Base-by-base conservation (phyloP, 306 rosid species). In the Trifolium subterraneum region DNA sequence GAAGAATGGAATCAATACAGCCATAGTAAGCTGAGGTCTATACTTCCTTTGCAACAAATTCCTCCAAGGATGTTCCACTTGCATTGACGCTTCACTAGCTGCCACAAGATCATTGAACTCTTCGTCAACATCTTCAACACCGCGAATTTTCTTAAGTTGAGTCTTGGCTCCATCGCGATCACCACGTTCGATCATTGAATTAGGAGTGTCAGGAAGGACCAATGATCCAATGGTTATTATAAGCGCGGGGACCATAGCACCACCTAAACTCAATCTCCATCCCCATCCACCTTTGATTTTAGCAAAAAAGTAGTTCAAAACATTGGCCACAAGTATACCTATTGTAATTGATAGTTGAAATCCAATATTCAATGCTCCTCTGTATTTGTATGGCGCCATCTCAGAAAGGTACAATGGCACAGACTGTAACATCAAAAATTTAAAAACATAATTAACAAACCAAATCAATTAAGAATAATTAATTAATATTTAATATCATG, bases 271-370 rank as follows among this genome's bases (percentile, higher is more conserved):
- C 83, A 94, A 50, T 12, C 98, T 82, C 98, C 98, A 94, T 72
- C 98, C 98, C 98, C 98, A 94, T 0, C 98, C 98, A 2, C 97
- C 97, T n/a, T 84, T 20, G 55, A 94, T 94, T 64, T 88, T 94
- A 1, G 95, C 95, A 48, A 92, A 94, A 83, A 91, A 92, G 83
- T 89, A 94, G 81, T 94, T 94, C 33, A 92, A 39, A 7, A 94
- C 83, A 67, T 90, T 91, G 23, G 98, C 96, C 8, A 90, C 72
- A 0, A 94, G 93, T n/a, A 94, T 94, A 0, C 98, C 98, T 8
- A 91, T 29, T 0, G 97, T 91, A 79, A 94, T 92, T 0, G 97
- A 94, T 7, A 94, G 31, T 68, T 94, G 98, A 38, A 94, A 94
- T 0, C 92, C 94, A 62, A 94, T 90, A 78, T 94, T 94, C 25